These are phyloP conservation scores for Stachybotrys echinatus DNA, from an alignment of 2,329 filamentous ascomycete species.

Conservation along the genomic window DNA sequence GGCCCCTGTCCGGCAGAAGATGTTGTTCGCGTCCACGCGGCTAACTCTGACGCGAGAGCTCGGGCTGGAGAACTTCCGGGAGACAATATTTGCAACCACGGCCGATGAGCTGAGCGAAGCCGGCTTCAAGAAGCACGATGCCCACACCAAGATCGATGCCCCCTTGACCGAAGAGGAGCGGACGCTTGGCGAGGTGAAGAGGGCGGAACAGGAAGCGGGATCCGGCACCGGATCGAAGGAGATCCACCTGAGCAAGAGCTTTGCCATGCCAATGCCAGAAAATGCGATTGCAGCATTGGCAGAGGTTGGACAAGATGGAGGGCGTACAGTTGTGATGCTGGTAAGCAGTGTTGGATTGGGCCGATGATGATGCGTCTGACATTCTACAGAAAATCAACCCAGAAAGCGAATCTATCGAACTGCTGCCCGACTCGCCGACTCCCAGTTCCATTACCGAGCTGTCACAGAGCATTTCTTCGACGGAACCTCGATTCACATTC, in stretches of 20 bases:
- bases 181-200: conserved; percentile 65
- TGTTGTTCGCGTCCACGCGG: conserved; percentile 75
- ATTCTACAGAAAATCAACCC: conserved; percentile 62
- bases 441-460: conserved; percentile 55
- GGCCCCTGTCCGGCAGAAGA: conserved; percentile 78
- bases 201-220: conserved; percentile 70
- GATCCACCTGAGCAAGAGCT: conserved; percentile 52
- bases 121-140: conserved; percentile 70
- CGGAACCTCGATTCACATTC: conserved; percentile 73
- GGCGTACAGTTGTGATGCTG: conserved; percentile 57
- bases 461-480: conserved; percentile 52
- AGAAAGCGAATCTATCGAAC: conserved; percentile 61
- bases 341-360: conserved; percentile 44
- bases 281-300: conserved; percentile 61
- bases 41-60: conserved; percentile 72
- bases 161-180: conserved; percentile 77
- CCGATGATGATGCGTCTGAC: conserved; percentile 4
- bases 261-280: conserved; percentile 54
- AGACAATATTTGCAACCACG: conserved; percentile 68
- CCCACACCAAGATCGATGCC: conserved; percentile 57
- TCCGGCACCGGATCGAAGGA: conserved; percentile 57
- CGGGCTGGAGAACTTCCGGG: conserved; percentile 71
- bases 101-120: conserved; percentile 61
- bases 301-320: conserved; percentile 47
- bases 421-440: conserved; percentile 49